Conservation (phyloP, 805 yeast species). For the Cyberlindnera mrakii region DNA sequence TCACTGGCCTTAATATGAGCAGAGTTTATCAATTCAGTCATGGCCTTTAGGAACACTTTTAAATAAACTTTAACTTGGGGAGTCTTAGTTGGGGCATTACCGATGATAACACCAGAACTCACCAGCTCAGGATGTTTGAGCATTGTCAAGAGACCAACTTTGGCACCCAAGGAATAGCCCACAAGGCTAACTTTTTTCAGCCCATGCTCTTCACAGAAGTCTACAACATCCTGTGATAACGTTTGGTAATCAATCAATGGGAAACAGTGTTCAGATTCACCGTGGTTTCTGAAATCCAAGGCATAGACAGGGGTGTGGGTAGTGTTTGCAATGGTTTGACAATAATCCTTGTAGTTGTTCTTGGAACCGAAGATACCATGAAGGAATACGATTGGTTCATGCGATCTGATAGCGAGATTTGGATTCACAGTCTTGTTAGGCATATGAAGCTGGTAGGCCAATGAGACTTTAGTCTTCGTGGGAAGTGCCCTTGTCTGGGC, state of each 20-base stretch:
- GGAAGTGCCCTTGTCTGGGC: slow-evolving; percentile 11
- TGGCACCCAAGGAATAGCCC: slow-evolving; percentile 52
- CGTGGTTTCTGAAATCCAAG: slow-evolving; percentile 46
- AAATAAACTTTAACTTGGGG: slow-evolving; percentile 29
- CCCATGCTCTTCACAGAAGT: slow-evolving; percentile 27
- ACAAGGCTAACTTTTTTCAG: slow-evolving; percentile 25
- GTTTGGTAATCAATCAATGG: slow-evolving; percentile 36
- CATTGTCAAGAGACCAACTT: slow-evolving; percentile 39
- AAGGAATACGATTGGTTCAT: slow-evolving; percentile 33
- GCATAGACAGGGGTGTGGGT: slow-evolving; percentile 32
- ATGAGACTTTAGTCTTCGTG: slow-evolving; percentile 12
- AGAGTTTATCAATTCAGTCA: slow-evolving; percentile 30
- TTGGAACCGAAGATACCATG: slow-evolving; percentile 47
- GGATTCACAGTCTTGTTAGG: slow-evolving; percentile 24
- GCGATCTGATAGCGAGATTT: slow-evolving; percentile 17
- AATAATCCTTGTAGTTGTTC: slow-evolving; percentile 33
- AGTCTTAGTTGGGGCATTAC: slow-evolving; percentile 36
- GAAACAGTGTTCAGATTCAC: slow-evolving; percentile 33
- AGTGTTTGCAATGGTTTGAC: slow-evolving; percentile 27
- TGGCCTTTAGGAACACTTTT: slow-evolving; percentile 30
- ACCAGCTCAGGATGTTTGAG: slow-evolving; percentile 34
- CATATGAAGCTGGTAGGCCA: slow-evolving; percentile 21
- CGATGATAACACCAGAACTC: slow-evolving; percentile 35
- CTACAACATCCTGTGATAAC: slow-evolving; percentile 36
- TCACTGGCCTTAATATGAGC: slow-evolving; percentile 18